Evolutionary conservation across 352 stramenopile species (phyloP), one percentile per base, ranked within the genome.

Genomic region (Pythium sukuiense): DNA sequence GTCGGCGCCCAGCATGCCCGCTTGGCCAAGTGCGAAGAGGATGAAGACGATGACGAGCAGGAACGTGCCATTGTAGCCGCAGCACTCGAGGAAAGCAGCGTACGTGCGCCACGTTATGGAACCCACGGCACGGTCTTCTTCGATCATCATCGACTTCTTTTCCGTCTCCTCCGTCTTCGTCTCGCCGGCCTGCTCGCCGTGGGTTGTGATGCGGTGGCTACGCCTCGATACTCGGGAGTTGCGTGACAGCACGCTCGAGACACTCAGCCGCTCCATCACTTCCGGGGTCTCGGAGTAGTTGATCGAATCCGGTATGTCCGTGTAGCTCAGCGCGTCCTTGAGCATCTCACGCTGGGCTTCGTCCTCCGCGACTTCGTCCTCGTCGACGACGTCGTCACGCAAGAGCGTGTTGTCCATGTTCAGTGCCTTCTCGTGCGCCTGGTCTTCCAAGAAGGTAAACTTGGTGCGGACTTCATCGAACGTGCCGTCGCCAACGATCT

Each of bases 1-100:
- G 55, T 88, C 80, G 39, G 65, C 76, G 27, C 76, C 76, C 55
- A 86, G 81, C 13, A 85, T 54, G 0, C 67, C 66, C 6, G 79
- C 50, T 66, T 87, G 79, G 3, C 76, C 73, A 24, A 80, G 30
- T 1, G 64, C 69, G 48, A 86, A 86, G 18, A 85, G 57, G 1
- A 61, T 18, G 9, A 80, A 37, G 50, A 86, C 76, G 0, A 63
- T 64, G 2, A 46, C 37, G 4, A 88, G 50, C 2, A 80, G 46
- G 13, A 54, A 54, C 5, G 26, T 33, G 46, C 46, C 80, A 52
- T 82, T 80, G 72, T 73, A 83, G 29, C 77, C 80, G 0, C 70
- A 81, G 20, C 71, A 63, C 37, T 69, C 71, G 11, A 85, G 57
- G 48, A 83, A 88, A 16, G 80, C 73, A 39, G 79, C 65, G 55